A percentile compares a stretch with the other conserved stretches of the same genome.
These are phyloP conservation scores for Panaeolus cyanescens DNA, from an alignment of 768 basidiomycete species.

Conservation along the genomic window DNA sequence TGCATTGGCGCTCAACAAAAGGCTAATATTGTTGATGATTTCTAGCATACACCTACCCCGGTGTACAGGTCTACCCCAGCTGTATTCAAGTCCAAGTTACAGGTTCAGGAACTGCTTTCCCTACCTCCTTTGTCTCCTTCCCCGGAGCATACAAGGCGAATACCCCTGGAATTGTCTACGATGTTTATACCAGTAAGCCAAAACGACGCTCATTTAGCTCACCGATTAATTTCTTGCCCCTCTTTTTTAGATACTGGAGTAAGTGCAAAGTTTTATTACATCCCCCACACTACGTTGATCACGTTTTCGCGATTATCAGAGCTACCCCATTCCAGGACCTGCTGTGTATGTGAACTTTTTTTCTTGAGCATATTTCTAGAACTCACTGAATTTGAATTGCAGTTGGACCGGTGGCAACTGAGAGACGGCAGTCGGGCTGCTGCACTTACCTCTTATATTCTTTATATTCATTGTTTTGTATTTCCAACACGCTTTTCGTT, in stretches of 20 bases:
- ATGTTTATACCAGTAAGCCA: slow-evolving; percentile 35
- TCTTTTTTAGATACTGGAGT: slow-evolving; percentile 29
- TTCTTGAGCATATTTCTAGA: neutral
- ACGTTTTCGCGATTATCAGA: slow-evolving; percentile 7
- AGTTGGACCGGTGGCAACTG: neutral
- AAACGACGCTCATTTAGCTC: too few species aligned
- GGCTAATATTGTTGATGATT: neutral
- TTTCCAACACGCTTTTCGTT: too few species aligned
- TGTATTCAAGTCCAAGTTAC: slow-evolving; percentile 50
- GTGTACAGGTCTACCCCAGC: slow-evolving; percentile 45
- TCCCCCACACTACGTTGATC: neutral
- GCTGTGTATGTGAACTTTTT: slow-evolving; percentile 27
- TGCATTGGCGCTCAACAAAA: neutral
- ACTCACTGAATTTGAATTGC: neutral
- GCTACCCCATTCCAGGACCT: slow-evolving; percentile 46
- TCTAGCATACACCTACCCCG: slow-evolving; percentile 40
- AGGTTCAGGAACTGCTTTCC: slow-evolving; percentile 44
- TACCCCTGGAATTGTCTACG: slow-evolving; percentile 38
- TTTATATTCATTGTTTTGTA: neutral
- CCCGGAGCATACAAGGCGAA: slow-evolving; percentile 44
- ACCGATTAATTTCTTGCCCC: neutral
- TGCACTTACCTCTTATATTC: too few species aligned
- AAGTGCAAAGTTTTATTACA: slow-evolving; percentile 8
- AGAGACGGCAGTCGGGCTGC: too few species aligned
- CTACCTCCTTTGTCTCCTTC: slow-evolving; percentile 50